These are phyloP conservation scores for Fusarium oxysporum DNA, from an alignment of 2,329 filamentous ascomycete genomes.

Conservation along the genomic window DNA sequence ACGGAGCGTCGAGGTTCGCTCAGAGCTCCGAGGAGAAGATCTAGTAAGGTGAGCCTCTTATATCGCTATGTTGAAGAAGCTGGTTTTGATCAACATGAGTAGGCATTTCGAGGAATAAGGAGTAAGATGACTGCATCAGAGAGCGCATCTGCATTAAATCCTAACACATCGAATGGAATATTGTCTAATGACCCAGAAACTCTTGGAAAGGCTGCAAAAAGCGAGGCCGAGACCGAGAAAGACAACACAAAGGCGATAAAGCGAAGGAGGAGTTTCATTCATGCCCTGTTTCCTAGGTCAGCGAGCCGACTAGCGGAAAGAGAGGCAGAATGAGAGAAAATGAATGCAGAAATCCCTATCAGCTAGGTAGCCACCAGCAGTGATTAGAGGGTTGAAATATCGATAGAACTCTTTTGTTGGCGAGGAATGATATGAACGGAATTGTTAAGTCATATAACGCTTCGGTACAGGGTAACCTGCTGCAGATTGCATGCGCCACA, in stretches of 20 bases:
- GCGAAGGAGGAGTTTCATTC: constrained; percentile 61
- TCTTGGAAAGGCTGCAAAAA: not conserved
- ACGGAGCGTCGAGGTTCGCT: constrained; percentile 8
- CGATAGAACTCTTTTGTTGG: not conserved
- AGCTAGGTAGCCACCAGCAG: not conserved
- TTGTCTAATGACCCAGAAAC: not conserved
- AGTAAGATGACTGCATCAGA: not conserved
- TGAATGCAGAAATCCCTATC: too few relatives aligned
- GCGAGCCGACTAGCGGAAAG: constrained; percentile 3
- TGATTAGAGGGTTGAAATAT: not conserved
- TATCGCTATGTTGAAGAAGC: too few relatives aligned
- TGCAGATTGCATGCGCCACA: not conserved
- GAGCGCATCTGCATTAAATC: not conserved
- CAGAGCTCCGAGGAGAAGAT: constrained; percentile 25
- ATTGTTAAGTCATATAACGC: too few relatives aligned
- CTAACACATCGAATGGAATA: not conserved
- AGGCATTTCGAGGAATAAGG: constrained; percentile 21
- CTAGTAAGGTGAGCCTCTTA: constrained; percentile 29
- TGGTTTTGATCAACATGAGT: not conserved
- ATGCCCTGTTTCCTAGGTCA: constrained; percentile 52
- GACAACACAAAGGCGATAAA: constrained; percentile 42
- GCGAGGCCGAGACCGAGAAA: not conserved
- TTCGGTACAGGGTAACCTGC: not conserved
- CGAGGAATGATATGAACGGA: not conserved
- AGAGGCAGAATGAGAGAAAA: not conserved